Evolutionary conservation across 176 grass and related monocot species (phyloP), one percentile per base, ranked within the genome.

Genomic region (Aegilops tauschii): DNA sequence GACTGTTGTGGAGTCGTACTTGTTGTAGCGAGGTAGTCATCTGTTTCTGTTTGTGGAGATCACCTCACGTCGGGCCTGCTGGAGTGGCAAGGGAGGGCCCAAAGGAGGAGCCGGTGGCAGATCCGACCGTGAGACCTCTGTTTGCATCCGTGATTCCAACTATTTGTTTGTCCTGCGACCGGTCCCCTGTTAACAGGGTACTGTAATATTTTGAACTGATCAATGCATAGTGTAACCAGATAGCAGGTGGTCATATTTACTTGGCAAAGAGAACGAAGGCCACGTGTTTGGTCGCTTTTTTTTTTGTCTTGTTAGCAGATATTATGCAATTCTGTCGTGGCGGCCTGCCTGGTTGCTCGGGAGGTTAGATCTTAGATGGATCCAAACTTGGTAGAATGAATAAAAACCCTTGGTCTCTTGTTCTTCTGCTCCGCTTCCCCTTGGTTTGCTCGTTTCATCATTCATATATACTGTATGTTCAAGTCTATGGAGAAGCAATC

Each of bases 1-100:
- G 68, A 96, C 96, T 80, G 96, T 98, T 36, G 96, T 98, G 0
- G 96, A 98, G 85, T 92, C 86, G 18, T 98, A 98, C 64, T 79
- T 98, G 13, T 59, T 98, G 84, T 88, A 93, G 78, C 37, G 8
- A 62, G 56, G 5, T n/a, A 47, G 12, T 45, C 40, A 3, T 9
- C 23, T 74, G 40, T 80, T 75, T 80, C 35, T 85, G 59, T 80
- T 49, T 66, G 20, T 18, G 54, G 66, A n/a, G 39, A 0, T 54
- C 74, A 20, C 11, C 21, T 54, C 74, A 20, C 11, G 28, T 16
- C 3, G 11, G 36, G n/a, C 30, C 3, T 72, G 21, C 59, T 42
- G 59, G 82, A 52, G 61, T 61, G 29, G 72, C n/a, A 5, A 70
- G 37, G 54, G 65, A 73, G 40, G 56, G 58, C 23, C 59, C 0